Evolutionary conservation across 2,329 filamentous ascomycete genomes (phyloP).

Genomic region (Grosmannia serpens): DNA sequence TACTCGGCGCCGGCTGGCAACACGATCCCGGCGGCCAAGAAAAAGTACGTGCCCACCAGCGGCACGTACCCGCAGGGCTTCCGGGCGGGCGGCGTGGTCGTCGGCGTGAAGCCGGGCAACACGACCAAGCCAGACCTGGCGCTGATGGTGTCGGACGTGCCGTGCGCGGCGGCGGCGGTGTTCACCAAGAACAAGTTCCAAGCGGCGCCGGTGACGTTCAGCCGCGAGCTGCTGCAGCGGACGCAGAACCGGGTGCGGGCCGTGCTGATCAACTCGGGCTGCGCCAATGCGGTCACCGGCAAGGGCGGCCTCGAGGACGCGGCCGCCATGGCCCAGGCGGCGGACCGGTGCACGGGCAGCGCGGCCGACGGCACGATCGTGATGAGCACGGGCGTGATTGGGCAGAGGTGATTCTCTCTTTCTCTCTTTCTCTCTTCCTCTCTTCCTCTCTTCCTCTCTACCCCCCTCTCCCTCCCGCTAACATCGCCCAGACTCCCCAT

Average conservation of each 20-base stretch:
- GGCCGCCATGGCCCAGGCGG: slow-evolving; percentile 64
- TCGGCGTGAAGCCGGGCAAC: slow-evolving; percentile 89
- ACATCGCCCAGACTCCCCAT: slow-evolving; percentile 60
- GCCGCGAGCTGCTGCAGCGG: slow-evolving; percentile 56
- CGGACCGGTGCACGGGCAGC: slow-evolving; percentile 49
- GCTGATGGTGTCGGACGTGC: slow-evolving; percentile 73
- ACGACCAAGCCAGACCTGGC: slow-evolving; percentile 85
- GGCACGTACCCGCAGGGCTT: slow-evolving; percentile 90
- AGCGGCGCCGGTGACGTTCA: slow-evolving; percentile 86
- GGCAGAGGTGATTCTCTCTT: slow-evolving; percentile 56
- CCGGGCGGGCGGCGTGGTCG: slow-evolving; percentile 72
- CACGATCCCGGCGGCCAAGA: slow-evolving; percentile 64
- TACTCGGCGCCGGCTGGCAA: slow-evolving; percentile 50
- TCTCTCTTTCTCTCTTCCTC: background rate
- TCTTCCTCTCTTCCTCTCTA: background rate
- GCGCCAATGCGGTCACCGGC: slow-evolving; percentile 93
- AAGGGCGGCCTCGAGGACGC: slow-evolving; percentile 84
- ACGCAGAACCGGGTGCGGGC: slow-evolving; percentile 50
- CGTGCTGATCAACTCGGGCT: slow-evolving; percentile 89
- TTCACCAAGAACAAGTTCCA: slow-evolving; percentile 99
- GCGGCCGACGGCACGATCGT: slow-evolving; percentile 54
- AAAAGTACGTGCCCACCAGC: slow-evolving; percentile 75
- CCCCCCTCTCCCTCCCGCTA: background rate
- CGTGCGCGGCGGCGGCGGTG: slow-evolving; percentile 79
- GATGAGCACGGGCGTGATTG: slow-evolving; percentile 98